Evolutionary conservation across 2,329 filamentous ascomycete genomes (phyloP), one percentile per base, ranked within the genome.

Genomic region (Fusarium sp.): DNA sequence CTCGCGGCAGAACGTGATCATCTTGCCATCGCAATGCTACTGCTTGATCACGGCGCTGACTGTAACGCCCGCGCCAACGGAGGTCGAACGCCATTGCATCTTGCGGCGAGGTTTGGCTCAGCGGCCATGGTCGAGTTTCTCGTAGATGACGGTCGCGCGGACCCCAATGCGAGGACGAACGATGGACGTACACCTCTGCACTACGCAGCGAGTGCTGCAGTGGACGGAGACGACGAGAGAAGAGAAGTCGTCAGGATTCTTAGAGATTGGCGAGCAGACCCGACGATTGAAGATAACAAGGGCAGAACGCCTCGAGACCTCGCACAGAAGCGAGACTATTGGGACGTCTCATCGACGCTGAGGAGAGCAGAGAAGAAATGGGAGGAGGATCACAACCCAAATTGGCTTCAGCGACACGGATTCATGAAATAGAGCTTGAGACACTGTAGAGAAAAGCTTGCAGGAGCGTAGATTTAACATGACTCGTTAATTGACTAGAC

Each of bases 141-240:
- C 1, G 74, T 82, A 1, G 80, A 82, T 13, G 78, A 81, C 13
- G 80, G 70, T 2, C 66, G 70, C 1, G 78, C 80, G 2, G 77
- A 82, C n/a, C 73, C 77, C 0, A 81, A 82, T 25, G 74, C 79
- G 1, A 71, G 76, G 2, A 79, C 78, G 1, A 66, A 72, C 0
- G 80, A 82, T 52, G 81, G 81, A 7, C 76, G 80, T 2, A 82
- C 81, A 1, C 70, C 81, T 14, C 63, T 82, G 7, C 81, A 82
- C 33, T 82, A 81, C 45, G 80, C 80, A 1, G 80, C 81, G 1
- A 76, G 78, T 45, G 78, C 74, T 3, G 81, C 80, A 0, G 74
- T 74, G 8, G 79, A 81, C 35, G 80, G 80, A 0, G 77, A 81
- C 47, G 76, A 81, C n/a, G 79, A 81, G 60, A 70, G 78, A 25